Percentiles rank a stretch among this genome's conserved stretches.
phyloP scores from a whole-genome alignment of 2,329 filamentous ascomycete species.

The Monosporascus sp. region DNA sequence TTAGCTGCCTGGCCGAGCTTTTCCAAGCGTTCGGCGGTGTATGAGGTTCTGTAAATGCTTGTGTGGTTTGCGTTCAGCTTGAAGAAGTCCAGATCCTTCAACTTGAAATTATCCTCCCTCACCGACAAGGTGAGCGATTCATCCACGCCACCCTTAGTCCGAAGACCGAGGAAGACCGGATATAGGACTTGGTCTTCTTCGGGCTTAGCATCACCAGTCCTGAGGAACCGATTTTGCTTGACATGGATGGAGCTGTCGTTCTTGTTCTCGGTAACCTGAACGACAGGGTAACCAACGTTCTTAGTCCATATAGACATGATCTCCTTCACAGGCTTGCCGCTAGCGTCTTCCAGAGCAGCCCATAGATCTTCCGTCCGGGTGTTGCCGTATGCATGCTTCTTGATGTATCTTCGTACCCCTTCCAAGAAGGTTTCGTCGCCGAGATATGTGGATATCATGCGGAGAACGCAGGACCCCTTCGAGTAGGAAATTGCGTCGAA shows the following conservation, averaged over 20 bases:
- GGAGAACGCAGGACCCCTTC: slow-evolving; percentile 90
- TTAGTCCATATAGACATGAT: slow-evolving; percentile 98
- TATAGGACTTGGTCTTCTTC: slow-evolving; percentile 87
- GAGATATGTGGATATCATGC: slow-evolving; percentile 95
- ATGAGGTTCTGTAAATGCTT: slow-evolving; percentile 85
- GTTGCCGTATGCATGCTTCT: slow-evolving; percentile 96
- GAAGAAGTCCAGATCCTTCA: slow-evolving; percentile 81
- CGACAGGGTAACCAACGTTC: slow-evolving; percentile 87
- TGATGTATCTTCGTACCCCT: slow-evolving; percentile 83
- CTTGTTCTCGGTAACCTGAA: slow-evolving; percentile 75
- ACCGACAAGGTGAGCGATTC: slow-evolving; percentile 65
- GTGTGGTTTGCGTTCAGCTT: slow-evolving; percentile 96
- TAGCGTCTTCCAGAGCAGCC: slow-evolving; percentile 80
- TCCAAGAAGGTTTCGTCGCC: slow-evolving; percentile 92
- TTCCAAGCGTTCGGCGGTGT: slow-evolving; percentile 73
- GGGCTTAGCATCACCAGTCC: slow-evolving; percentile 87
- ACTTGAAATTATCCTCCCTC: slow-evolving; percentile 71
- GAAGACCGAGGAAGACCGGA: slow-evolving; percentile 82
- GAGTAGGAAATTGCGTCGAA: slow-evolving; percentile 97
- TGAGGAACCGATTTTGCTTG: slow-evolving; percentile 91
- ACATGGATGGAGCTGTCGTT: slow-evolving; percentile 69
- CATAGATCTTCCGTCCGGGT: slow-evolving; percentile 88
- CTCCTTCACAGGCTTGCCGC: slow-evolving; percentile 82
- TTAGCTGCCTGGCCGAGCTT: slow-evolving; percentile 88
- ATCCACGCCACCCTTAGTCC: slow-evolving; percentile 77